These are phyloP conservation scores for Apocynum venetum DNA, from an alignment of 257 asterid genomes.

Conservation along the genomic window DNA sequence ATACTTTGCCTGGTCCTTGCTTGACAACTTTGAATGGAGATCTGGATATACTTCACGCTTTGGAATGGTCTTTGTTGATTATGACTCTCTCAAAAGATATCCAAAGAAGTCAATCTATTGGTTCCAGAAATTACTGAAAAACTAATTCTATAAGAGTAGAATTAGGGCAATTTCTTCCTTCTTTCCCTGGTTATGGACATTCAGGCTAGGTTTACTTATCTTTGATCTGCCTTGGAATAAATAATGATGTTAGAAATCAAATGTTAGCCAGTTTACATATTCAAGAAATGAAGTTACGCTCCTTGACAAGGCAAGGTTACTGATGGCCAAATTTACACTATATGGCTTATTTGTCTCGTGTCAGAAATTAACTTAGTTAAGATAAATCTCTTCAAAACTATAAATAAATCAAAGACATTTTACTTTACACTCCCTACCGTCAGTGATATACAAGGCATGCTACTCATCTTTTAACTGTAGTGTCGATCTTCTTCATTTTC, in stretches of 20 bases:
- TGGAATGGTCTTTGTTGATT: conserved; percentile 75
- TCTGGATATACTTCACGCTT: conserved; percentile 82
- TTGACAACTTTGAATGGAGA: conserved; percentile 91
- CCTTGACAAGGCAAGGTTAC: no score
- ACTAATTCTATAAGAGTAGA: neutral
- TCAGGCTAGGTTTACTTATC: no score
- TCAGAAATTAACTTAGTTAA: no score
- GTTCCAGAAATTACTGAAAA: conserved; percentile 47
- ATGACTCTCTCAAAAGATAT: conserved; percentile 66
- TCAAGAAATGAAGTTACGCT: neutral
- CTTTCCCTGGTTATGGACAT: no score
- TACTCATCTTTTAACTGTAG: conserved; percentile 24
- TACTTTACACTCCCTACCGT: neutral
- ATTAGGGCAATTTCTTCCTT: no score
- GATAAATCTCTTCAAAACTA: neutral
- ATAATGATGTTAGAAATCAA: neutral
- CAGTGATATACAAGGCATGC: neutral
- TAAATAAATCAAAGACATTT: no score
- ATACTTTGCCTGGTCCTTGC: conserved; percentile 85
- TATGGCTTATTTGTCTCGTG: no score
- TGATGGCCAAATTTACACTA: no score
- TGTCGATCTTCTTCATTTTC: conserved; percentile 51
- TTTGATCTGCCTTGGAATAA: neutral
- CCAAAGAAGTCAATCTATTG: conserved; percentile 86
- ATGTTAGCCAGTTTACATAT: neutral